Base-by-base conservation (phyloP, 1,284 basidiomycete genomes). In the Sporisorium graminicola region DNA sequence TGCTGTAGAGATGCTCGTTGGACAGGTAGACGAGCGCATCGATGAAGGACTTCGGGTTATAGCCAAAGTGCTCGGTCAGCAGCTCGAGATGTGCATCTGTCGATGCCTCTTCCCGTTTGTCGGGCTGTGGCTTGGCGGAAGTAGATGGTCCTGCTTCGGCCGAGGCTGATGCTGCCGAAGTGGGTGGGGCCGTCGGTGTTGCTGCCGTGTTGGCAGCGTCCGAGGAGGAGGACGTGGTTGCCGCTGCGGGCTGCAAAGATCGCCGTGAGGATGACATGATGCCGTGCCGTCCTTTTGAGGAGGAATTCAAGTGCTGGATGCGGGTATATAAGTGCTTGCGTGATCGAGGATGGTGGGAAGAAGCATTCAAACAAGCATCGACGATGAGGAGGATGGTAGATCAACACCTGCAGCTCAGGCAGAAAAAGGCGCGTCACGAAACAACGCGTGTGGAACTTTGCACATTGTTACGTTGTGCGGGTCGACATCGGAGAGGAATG, bases 61-160 rank as follows among this genome's bases (percentile, higher is more conserved):
- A 82, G 53, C 83, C 83, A 58, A 85, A 82, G 40, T 84, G 76
- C 67, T 85, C 83, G n/a, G 83, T 84, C n/a, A 85, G 74, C 8
- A 85, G 63, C 27, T 77, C 69, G 24, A 74, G 51, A 31, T 81
- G 74, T 6, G 69, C 70, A 46, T 81, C 79, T 20, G 77, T 75
- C 6, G 73, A 77, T 5, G 79, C 65, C 31, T 76, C 73, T 27
- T 76, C 73, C 20, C 67, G 71, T 5, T 46, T 10, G 8, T 46
- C 12, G 6, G 66, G 26, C 18, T 22, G 58, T 9, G 42, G 42
- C 16, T 50, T 64, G 20, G 62, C 14, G 5, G 52, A 5, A 7
- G 29, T 50, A 0, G 64, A 66, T 37, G 59, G 59, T 31, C 60
- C 57, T 22, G 69, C 55, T 58, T 62, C 56, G 31, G 64, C 37